These are phyloP conservation scores for Fraxinus pennsylvanica DNA, from an alignment of 257 asterid species.

Conservation along the genomic window DNA sequence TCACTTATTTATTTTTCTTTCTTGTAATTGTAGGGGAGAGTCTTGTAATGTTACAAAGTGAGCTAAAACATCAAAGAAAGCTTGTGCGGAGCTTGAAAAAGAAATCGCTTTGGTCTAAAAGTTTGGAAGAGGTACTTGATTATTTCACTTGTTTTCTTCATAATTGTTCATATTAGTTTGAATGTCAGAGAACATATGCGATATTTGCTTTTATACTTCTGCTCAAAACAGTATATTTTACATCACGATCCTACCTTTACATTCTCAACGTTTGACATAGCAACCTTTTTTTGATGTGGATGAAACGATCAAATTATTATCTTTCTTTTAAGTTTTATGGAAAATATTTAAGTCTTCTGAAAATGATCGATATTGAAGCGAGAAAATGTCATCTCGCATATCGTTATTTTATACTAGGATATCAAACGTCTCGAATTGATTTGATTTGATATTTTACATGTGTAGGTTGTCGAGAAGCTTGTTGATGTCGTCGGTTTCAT, in stretches of 20 bases:
- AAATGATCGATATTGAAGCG: not conserved
- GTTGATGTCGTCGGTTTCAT: slow-evolving; percentile 86
- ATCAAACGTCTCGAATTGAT: not conserved
- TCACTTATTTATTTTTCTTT: not conserved
- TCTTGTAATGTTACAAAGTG: slow-evolving; percentile 75
- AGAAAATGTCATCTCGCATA: not conserved
- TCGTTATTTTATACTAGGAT: not conserved
- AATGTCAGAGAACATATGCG: not conserved
- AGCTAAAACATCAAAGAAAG: slow-evolving; percentile 90
- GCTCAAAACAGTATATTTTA: not conserved
- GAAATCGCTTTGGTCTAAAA: slow-evolving; percentile 98
- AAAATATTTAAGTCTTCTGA: not conserved
- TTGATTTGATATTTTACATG: slow-evolving; percentile 7
- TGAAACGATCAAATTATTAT: not conserved
- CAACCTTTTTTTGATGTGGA: not conserved
- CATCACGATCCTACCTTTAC: slow-evolving; percentile 8
- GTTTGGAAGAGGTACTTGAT: slow-evolving; percentile 81
- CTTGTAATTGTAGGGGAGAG: slow-evolving; percentile 64
- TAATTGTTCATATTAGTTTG: not conserved
- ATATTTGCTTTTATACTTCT: not conserved
- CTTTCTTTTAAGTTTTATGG: not conserved
- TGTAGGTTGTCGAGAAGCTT: slow-evolving; percentile 92
- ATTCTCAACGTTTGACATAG: not conserved
- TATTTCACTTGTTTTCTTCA: slow-evolving; percentile 13
- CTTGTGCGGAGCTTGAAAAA: slow-evolving; percentile 81